phyloP scores from a whole-genome alignment of 75 land plant species.

The Pinus tabuliformis region DNA sequence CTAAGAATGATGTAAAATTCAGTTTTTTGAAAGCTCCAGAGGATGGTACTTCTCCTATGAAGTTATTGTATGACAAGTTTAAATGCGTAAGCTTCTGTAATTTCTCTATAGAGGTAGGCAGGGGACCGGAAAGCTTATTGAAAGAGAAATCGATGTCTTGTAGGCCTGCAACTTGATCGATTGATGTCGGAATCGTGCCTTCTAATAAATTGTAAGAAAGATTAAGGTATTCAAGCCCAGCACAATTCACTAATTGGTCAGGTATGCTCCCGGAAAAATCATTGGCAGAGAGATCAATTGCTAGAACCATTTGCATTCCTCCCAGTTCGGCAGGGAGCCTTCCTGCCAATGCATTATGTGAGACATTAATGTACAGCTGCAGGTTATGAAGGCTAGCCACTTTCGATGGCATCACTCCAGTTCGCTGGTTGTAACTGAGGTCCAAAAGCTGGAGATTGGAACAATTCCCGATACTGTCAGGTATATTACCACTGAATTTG shows the following conservation, averaged over 20 bases:
- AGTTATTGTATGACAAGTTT: constrained; percentile 27
- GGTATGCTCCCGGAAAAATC: constrained; percentile 30
- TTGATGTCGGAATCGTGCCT: neutral
- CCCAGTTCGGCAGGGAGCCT: neutral
- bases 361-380: constrained; percentile 36
- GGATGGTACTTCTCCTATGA: constrained; percentile 24
- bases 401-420: neutral
- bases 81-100: neutral
- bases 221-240: constrained; percentile 5
- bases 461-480: constrained; percentile 14
- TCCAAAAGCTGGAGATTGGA: constrained; percentile 1
- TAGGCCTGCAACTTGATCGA: neutral
- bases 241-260: constrained; percentile 10
- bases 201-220: constrained; percentile 4
- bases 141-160: constrained; percentile 24
- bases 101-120: constrained; percentile 16
- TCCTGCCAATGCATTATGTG: neutral
- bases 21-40: constrained; percentile 18
- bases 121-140: constrained; percentile 21
- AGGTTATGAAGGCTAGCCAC: constrained; percentile 35
- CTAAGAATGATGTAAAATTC: constrained; percentile 10
- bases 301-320: neutral
- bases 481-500: constrained; percentile 8
- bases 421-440: constrained; percentile 13
- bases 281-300: constrained; percentile 24